Evolutionary conservation across 2,329 filamentous ascomycete genomes (phyloP), one percentile per base, ranked within the genome.

Genomic region (Diaporthe helianthi): DNA sequence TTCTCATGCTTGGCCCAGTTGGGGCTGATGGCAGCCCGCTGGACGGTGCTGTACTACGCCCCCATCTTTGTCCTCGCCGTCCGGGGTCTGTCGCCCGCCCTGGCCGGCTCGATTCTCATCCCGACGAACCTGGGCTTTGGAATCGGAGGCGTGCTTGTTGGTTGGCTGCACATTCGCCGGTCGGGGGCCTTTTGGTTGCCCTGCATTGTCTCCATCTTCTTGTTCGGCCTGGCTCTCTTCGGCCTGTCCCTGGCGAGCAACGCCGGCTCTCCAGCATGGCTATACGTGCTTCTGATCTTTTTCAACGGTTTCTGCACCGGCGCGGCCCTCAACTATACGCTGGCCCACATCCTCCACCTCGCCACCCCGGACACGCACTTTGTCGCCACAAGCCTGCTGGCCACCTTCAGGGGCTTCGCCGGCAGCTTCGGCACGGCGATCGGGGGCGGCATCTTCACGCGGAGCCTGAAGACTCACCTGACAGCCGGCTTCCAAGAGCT

Each of bases 91-190:
- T 80, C 85, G 0, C 90, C 92, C 0, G 90, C 92, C 1, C 82
- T 87, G 1, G 91, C 92, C 2, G 93, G 93, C 3, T 86, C 91
- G 4, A 90, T 95, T 44, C 85, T 97, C 8, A 87, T 97, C 55
- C 93, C 93, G 0, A 96, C 93, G 0, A 97, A 97, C 78, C 77
- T 88, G 7, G 93, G 93, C 1, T 97, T 97, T 75, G 93, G 89
- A 0, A 74, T 87, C 2, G 93, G 93, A 29, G 92, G 93, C 0
- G 79, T 97, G 0, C 73, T 93, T 5, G 90, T 91, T 17, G 93
- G 93, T 10, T 88, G 86, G 79, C 80, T 96, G 19, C 93, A 97
- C 76, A 91, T 97, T 74, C 89, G 89, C 24, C 88, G 91, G 24
- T 82, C 85, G 1, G 91, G 91, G 1, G 90, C 90, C 72, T 97